Evolutionary conservation across 139 green algal species (phyloP), one percentile per base, ranked within the genome.

Genomic region (Asterochloris sp.): DNA sequence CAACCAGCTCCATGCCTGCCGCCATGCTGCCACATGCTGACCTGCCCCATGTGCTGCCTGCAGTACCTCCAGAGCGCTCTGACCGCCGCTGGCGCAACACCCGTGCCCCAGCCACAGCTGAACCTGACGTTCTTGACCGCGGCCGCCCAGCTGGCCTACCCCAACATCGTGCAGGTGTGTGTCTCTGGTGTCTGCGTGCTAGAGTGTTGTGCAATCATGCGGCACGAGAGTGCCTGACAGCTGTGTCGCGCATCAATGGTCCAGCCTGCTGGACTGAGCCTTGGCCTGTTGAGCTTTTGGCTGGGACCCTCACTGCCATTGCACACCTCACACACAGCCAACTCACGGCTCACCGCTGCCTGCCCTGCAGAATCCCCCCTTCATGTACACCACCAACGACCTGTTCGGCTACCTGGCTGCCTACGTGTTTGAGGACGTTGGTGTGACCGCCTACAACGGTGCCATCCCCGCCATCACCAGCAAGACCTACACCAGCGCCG

Each of bases 341-440:
- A 83, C 87, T 77, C 85, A 88, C 73, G n/a, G 74, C 83, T 78
- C 82, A 23, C 76, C 86, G 9, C 27, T 85, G 16, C 84, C 79
- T 77, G 73, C 47, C 69, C 85, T 78, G 2, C 85, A 91, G 21
- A 74, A 76, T n/a, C 76, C 76, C 21, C 26, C 74, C 76, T 85
- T 82, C 76, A 73, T 17, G 67, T 82, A 87, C 63, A 90, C 91
- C 71, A 64, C 62, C 81, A 86, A 79, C 60, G 84, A 89, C 83
- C 19, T 91, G 13, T 75, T 85, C 69, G 91, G 91, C 89, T 77
- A 85, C 24, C 89, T 89, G 26, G 74, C 63, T 78, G 29, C 74
- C 12, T 79, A 64, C 10, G 28, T 79, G 29, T 79, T 79, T 26
- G 74, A 79, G 23, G 74, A 79, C 24, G 74, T 79, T 66, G 74